These are phyloP conservation scores for Potentilla sterilis DNA, from an alignment of 306 rosid genomes.

Conservation along the genomic window DNA sequence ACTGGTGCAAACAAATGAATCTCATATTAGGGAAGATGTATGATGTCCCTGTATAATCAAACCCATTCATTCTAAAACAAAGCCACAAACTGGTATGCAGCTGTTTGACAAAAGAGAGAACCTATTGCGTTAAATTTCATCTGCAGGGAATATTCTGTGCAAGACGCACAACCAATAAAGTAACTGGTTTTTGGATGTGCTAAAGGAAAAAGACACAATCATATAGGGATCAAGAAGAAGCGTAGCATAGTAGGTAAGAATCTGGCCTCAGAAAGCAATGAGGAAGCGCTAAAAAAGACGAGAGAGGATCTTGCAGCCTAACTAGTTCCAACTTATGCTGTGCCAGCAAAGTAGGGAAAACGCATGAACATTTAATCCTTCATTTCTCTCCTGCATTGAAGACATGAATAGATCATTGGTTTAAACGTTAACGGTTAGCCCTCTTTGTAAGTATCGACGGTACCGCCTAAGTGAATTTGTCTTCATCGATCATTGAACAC, in stretches of 20 bases:
- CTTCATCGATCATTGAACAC: background rate
- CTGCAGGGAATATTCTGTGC: background rate
- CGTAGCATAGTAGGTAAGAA: background rate
- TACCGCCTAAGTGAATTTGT: background rate
- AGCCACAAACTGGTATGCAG: background rate
- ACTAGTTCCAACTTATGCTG: background rate
- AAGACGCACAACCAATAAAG: background rate
- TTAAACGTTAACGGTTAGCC: background rate
- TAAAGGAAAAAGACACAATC: background rate
- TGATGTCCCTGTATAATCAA: background rate
- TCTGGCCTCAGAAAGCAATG: slow-evolving; percentile 8
- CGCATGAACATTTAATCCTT: background rate
- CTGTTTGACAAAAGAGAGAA: background rate
- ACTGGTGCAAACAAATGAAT: slow-evolving; percentile 3
- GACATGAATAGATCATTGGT: slow-evolving; percentile 3
- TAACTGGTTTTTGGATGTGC: background rate
- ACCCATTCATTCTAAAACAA: background rate
- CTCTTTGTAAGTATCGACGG: background rate
- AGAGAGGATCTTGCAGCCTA: background rate
- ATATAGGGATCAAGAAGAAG: background rate
- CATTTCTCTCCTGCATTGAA: background rate
- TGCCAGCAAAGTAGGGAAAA: background rate
- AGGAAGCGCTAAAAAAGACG: background rate
- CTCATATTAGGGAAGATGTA: background rate
- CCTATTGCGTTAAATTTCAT: background rate